These are phyloP conservation scores for Paecilomyces formosus DNA, from an alignment of 2,329 filamentous ascomycete genomes.

Conservation along the genomic window DNA sequence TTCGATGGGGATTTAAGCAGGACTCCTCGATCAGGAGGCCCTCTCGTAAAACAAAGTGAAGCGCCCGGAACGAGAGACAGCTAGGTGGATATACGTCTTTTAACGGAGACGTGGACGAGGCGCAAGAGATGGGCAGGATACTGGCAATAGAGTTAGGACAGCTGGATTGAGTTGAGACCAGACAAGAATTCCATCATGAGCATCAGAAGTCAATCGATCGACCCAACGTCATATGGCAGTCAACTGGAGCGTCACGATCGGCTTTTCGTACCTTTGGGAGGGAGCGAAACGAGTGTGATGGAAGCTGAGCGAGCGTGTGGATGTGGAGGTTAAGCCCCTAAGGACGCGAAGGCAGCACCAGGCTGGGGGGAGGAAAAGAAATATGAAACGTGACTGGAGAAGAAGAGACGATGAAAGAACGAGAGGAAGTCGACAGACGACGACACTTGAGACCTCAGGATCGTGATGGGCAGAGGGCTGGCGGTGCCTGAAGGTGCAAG, in stretches of 20 bases:
- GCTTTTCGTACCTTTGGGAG: background rate
- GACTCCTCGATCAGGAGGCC: background rate
- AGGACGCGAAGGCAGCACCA: slow-evolving; percentile 17
- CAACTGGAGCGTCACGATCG: slow-evolving; percentile 5
- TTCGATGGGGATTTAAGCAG: background rate
- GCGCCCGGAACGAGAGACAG: background rate
- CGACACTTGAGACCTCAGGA: background rate
- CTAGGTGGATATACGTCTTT: background rate
- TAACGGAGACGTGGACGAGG: background rate
- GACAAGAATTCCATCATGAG: background rate
- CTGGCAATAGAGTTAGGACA: background rate
- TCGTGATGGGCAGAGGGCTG: background rate
- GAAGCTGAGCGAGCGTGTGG: slow-evolving; percentile 3
- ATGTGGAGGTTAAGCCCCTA: slow-evolving; percentile 11
- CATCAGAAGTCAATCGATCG: background rate
- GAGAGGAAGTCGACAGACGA: slow-evolving; percentile 3
- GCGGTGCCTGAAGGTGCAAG: background rate
- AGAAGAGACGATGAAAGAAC: slow-evolving; percentile 8
- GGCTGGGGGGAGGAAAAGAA: slow-evolving; percentile 27
- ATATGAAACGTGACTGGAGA: slow-evolving; percentile 14
- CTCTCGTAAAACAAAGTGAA: background rate
- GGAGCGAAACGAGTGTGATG: slow-evolving; percentile 9
- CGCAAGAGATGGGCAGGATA: background rate
- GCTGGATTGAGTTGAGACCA: background rate
- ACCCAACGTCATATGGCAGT: background rate